These are phyloP conservation scores for Parastagonospora avenae DNA, from an alignment of 2,329 filamentous ascomycete genomes.

Conservation along the genomic window DNA sequence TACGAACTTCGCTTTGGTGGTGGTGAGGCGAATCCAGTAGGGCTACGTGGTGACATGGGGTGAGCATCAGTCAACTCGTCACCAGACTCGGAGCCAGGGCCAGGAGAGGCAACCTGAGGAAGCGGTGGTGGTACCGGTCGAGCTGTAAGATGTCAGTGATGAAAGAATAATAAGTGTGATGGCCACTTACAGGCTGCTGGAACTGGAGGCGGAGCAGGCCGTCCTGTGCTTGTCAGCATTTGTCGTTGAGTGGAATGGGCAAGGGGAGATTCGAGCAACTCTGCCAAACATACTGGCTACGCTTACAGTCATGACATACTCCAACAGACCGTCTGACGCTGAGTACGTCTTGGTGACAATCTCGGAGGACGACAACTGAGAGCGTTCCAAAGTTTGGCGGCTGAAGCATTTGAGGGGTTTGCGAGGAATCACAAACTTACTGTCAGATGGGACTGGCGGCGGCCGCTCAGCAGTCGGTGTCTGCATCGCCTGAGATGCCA, in stretches of 20 bases:
- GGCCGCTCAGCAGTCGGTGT: conserved; percentile 46
- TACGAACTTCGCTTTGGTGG: conserved; percentile 49
- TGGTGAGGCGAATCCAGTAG: conserved; percentile 32
- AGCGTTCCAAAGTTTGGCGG: conserved; percentile 25
- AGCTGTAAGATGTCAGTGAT: conserved; percentile 52
- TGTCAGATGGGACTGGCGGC: conserved; percentile 55
- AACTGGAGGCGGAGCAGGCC: conserved; percentile 45
- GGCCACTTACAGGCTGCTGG: conserved; percentile 41
- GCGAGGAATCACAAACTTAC: conserved; percentile 53
- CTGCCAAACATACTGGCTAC: conserved; percentile 44
- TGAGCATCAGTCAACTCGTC: conserved; percentile 69
- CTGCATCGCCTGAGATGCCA: conserved; percentile 49
- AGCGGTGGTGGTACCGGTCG: conserved; percentile 65
- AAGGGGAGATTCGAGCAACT: background rate
- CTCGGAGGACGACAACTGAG: conserved; percentile 32
- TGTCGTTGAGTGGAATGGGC: background rate
- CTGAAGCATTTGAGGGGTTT: conserved; percentile 34
- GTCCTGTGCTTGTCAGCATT: conserved; percentile 45
- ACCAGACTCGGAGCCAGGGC: conserved; percentile 82
- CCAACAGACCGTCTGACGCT: conserved; percentile 38
- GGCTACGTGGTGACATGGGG: conserved; percentile 32
- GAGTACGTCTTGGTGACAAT: conserved; percentile 41
- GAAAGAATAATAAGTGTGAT: background rate
- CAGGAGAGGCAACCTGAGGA: conserved; percentile 65
- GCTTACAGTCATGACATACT: conserved; percentile 47